These are phyloP conservation scores for Trichosporon faecale DNA, from an alignment of 1,284 basidiomycete genomes.

Conservation along the genomic window DNA sequence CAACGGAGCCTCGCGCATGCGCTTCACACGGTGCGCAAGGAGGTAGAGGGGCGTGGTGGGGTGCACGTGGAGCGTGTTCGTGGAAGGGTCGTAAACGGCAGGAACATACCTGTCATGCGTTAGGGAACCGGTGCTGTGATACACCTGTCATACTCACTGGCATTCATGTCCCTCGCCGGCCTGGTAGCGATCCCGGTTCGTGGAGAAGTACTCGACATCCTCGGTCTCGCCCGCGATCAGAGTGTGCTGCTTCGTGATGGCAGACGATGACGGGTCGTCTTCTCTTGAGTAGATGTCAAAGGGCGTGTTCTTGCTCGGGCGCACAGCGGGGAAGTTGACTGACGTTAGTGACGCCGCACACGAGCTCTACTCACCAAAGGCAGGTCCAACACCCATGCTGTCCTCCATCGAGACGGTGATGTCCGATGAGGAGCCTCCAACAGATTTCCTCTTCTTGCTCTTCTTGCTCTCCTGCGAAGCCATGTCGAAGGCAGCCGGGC, in stretches of 20 bases:
- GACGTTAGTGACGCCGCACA: slow-evolving; percentile 14
- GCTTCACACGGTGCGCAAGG: slow-evolving; percentile 73
- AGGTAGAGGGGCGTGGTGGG: slow-evolving; percentile 71
- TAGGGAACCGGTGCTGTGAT: neutral
- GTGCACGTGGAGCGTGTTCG: slow-evolving; percentile 62
- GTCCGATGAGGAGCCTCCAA: slow-evolving; percentile 14
- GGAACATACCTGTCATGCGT: slow-evolving; percentile 47
- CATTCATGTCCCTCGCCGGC: slow-evolving; percentile 57
- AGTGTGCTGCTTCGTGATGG: slow-evolving; percentile 56
- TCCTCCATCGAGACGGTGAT: slow-evolving; percentile 37
- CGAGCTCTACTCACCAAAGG: slow-evolving; percentile 62
- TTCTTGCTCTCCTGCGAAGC: slow-evolving; percentile 26
- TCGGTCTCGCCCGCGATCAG: slow-evolving; percentile 70
- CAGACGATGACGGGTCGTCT: slow-evolving; percentile 39
- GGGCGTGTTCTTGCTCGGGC: slow-evolving; percentile 61
- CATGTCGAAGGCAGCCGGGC: slow-evolving; percentile 8
- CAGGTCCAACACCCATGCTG: slow-evolving; percentile 61
- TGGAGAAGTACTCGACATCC: slow-evolving; percentile 62
- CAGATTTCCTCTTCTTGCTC: slow-evolving; percentile 42
- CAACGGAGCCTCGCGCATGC: slow-evolving; percentile 58
- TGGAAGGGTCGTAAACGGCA: slow-evolving; percentile 62
- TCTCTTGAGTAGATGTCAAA: slow-evolving; percentile 64
- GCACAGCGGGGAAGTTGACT: slow-evolving; percentile 73
- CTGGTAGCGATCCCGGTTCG: slow-evolving; percentile 53
- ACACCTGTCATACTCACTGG: slow-evolving; percentile 22